Evolutionary conservation across 1,139 yeast genomes (phyloP), one percentile per base, ranked within the genome.

Genomic region (Candida buenavistaensis): DNA sequence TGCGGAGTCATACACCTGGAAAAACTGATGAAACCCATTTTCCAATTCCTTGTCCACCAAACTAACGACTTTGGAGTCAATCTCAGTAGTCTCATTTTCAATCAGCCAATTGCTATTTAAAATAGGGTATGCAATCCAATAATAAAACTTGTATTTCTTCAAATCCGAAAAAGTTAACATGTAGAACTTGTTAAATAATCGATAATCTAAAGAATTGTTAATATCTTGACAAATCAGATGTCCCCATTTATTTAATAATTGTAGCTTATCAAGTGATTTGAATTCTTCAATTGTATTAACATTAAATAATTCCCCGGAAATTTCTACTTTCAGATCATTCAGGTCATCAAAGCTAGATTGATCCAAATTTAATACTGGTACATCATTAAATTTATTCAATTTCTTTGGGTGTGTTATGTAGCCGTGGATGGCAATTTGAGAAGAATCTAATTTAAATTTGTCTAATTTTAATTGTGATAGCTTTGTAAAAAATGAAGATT

Each of bases 231-330:
- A 44, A 48, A 62, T 39, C 44, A 52, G 37, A 26, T 45, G 11
- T 60, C 88, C 55, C 79, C 74, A 38, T 9, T 59, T 55, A 19
- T 60, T 59, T 22, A 90, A 55, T 35, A 83, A 68, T 6, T 62
- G 55, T 25, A 70, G 68, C 57, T 90, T 92, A 53, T 87, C 82
- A 1, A 75, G 48, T 10, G 55, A 57, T 51, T 83, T 86, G 61
- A 92, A 92, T 44, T 86, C 88, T 45, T 90, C 97, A 23, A 89
- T 68, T 0, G 96, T 88, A 57, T 92, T 92, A 30, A 81, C 75
- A 52, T 89, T 88, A 28, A 63, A 57, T 17, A 87, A 16, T 28
- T 45, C 31, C 0, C 72, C 65, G 9, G 47, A 26, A 8, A 58
- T 33, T 10, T 33, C 32, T 2, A 36, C 32, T 17, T 46, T 45